Conservation (phyloP, 371 early-diverging fungal species). For the Rhizomucor miehei region DNA sequence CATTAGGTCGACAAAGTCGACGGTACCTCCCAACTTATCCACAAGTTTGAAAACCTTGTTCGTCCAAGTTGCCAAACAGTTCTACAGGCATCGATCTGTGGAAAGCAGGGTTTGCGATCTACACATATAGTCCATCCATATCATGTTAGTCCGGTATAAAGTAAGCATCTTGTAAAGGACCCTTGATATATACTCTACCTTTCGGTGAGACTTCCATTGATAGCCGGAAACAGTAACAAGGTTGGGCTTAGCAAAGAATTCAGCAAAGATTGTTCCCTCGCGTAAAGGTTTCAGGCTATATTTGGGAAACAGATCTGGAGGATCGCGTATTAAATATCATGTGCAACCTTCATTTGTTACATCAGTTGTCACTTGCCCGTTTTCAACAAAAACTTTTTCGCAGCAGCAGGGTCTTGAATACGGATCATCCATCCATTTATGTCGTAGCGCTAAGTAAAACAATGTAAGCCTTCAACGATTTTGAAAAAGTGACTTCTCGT, state of each 20-base stretch:
- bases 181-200: too few species aligned
- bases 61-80: conserved; percentile 9
- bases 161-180: too few species aligned
- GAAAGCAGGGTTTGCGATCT: conserved; percentile 19
- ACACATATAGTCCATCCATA: too few species aligned
- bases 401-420: not conserved
- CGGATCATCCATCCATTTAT: not conserved
- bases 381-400: conserved; percentile 2
- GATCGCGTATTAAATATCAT: not conserved
- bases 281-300: not conserved
- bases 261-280: conserved; percentile 5
- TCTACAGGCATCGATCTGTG: conserved; percentile 21
- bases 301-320: not conserved
- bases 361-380: not conserved
- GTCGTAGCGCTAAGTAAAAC: not conserved
- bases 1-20: conserved; percentile 14
- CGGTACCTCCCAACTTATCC: conserved; percentile 14
- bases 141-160: too few species aligned
- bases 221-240: conserved; percentile 4
- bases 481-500: not conserved
- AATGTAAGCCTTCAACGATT: not conserved
- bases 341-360: not conserved
- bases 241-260: conserved; percentile 18
- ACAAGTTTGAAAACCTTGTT: conserved; percentile 20
- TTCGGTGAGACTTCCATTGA: conserved; percentile 15